These are phyloP conservation scores for Marasmius oreades DNA, from an alignment of 1,284 basidiomycete genomes.

Conservation along the genomic window DNA sequence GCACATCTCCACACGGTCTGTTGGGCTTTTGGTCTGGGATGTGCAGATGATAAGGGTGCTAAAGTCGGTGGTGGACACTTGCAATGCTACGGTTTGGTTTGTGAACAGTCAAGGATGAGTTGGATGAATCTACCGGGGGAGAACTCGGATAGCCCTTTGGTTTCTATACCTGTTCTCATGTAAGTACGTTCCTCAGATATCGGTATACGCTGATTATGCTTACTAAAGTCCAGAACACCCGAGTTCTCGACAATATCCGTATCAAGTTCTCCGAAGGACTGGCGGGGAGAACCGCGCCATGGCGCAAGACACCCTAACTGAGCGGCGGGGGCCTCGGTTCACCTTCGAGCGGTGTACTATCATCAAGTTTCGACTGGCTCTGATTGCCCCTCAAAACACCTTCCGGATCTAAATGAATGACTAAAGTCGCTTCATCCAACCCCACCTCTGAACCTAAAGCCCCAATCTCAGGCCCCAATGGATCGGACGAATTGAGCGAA, in stretches of 20 bases:
- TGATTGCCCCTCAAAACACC: constrained; percentile 22
- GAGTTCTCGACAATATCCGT: constrained; percentile 29
- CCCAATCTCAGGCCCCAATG: no score
- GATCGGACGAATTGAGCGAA: constrained; percentile 23
- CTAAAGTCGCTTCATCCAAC: constrained; percentile 5
- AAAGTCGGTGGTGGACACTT: no score
- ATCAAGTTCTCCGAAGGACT: constrained; percentile 23
- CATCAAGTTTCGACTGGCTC: constrained; percentile 40
- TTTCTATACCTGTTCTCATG: constrained; percentile 16
- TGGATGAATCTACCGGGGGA: no score
- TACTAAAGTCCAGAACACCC: constrained; percentile 23
- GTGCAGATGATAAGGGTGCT: constrained; percentile 10
- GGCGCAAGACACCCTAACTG: constrained; percentile 24
- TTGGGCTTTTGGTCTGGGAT: constrained; percentile 34
- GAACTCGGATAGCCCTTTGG: neutral
- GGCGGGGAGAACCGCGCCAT: constrained; percentile 18
- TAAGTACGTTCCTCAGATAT: constrained; percentile 15
- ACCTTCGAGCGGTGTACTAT: constrained; percentile 25
- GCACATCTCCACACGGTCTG: constrained; percentile 21
- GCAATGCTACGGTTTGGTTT: no score
- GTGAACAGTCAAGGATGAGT: no score
- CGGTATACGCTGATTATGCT: constrained; percentile 8
- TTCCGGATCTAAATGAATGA: constrained; percentile 14
- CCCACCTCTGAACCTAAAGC: constrained; percentile 16
- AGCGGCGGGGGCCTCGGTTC: constrained; percentile 16